phyloP scores from a whole-genome alignment of 345 rosid genomes.

The Populus simonii region DNA sequence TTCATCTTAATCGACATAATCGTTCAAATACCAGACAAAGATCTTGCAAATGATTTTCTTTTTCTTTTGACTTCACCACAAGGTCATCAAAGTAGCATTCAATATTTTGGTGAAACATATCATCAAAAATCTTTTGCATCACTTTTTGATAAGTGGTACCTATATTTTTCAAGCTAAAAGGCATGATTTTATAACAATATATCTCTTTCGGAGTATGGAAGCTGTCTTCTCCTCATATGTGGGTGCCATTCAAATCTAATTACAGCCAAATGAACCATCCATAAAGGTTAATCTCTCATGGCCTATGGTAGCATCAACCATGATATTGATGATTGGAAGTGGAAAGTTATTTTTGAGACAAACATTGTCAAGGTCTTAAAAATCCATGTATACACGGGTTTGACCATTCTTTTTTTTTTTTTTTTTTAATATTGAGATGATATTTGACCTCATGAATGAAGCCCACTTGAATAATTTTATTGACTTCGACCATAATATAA shows the following conservation, averaged over 20 bases:
- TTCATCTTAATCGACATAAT: not conserved
- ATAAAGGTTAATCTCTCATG: not conserved
- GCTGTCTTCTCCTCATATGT: too few species aligned
- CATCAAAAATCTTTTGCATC: slow-evolving; percentile 5
- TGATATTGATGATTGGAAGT: not conserved
- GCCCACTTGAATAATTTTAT: too few species aligned
- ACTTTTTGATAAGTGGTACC: slow-evolving; percentile 1
- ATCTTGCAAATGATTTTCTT: too few species aligned
- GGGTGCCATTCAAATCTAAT: not conserved
- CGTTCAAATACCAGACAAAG: not conserved
- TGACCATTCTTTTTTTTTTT: too few species aligned
- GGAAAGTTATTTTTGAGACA: not conserved
- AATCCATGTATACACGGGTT: too few species aligned
- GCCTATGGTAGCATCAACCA: not conserved
- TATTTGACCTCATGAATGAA: too few species aligned
- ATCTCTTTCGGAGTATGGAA: too few species aligned
- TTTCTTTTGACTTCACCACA: not conserved
- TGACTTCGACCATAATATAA: too few species aligned
- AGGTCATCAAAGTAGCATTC: slow-evolving; percentile 14
- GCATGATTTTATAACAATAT: slow-evolving; percentile 1
- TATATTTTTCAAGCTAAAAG: not conserved
- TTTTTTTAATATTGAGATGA: too few species aligned
- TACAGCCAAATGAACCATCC: not conserved
- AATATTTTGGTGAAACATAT: not conserved
- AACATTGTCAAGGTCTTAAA: too few species aligned